These are phyloP conservation scores for Saccharomycopsis malanga DNA, from an alignment of 805 yeast genomes.

Conservation along the genomic window DNA sequence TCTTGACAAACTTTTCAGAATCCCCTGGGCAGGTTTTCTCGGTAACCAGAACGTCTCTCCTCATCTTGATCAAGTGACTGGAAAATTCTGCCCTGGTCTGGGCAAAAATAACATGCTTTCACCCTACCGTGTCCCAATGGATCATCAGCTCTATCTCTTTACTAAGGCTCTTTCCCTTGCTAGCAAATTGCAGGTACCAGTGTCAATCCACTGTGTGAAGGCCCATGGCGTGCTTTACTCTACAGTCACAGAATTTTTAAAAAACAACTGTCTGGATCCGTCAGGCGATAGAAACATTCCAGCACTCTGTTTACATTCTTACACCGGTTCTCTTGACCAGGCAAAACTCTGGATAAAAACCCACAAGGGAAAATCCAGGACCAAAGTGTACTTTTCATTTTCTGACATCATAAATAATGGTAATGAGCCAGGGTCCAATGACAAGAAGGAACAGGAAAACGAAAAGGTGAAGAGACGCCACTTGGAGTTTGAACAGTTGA, in stretches of 20 bases:
- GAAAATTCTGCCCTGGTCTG: no score
- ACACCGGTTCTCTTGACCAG: conserved; percentile 74
- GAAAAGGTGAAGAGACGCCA: conserved; percentile 22
- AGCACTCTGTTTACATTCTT: conserved; percentile 70
- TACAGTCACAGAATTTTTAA: conserved; percentile 26
- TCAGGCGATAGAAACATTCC: conserved; percentile 26
- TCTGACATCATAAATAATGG: conserved; percentile 40
- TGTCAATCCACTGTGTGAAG: conserved; percentile 82
- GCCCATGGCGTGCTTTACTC: conserved; percentile 60
- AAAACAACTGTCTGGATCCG: neutral
- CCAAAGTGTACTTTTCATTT: conserved; percentile 43
- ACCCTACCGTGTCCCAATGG: conserved; percentile 48
- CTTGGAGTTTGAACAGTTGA: conserved; percentile 25
- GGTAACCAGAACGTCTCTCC: conserved; percentile 29
- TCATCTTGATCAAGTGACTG: no score
- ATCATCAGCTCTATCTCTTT: conserved; percentile 60
- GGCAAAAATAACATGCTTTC: conserved; percentile 26
- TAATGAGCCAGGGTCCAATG: conserved; percentile 25
- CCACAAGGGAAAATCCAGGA: conserved; percentile 13
- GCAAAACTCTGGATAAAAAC: conserved; percentile 38
- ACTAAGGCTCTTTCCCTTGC: conserved; percentile 50
- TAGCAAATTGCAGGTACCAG: conserved; percentile 36
- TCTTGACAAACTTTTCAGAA: conserved; percentile 64
- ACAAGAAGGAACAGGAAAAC: no score
- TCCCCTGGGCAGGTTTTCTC: conserved; percentile 54